Evolutionary conservation across 257 asterid species (phyloP).

Genomic region (Lycium ferocissimum): DNA sequence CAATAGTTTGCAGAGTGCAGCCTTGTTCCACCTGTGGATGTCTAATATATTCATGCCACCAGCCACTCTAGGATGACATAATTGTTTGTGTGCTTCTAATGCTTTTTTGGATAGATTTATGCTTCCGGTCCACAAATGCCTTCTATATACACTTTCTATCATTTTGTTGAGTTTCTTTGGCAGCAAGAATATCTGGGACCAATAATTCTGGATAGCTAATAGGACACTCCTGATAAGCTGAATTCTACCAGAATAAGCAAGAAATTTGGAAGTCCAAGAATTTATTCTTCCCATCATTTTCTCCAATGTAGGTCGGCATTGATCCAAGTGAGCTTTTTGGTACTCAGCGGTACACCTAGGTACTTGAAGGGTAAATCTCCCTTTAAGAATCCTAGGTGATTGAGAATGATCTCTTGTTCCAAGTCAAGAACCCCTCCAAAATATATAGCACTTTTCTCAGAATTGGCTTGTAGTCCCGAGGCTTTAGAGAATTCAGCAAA

Average conservation of each 20-base stretch:
- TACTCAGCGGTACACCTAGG: no score
- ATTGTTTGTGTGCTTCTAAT: no score
- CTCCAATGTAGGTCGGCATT: no score
- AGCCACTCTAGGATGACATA: no score
- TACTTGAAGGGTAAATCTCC: no score
- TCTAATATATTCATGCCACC: no score
- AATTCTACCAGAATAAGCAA: not conserved
- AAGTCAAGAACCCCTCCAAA: not conserved
- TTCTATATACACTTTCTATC: not conserved
- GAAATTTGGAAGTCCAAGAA: not conserved
- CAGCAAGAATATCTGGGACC: not conserved
- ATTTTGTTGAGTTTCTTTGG: not conserved
- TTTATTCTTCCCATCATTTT: no score
- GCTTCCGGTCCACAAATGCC: no score
- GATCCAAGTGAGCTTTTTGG: no score
- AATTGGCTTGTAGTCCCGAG: not conserved
- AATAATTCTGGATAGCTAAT: not conserved
- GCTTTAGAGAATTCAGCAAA: not conserved
- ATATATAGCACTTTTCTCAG: no score
- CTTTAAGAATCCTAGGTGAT: not conserved
- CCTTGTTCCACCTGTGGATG: not conserved
- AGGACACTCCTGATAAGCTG: not conserved
- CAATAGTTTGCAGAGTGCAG: not conserved
- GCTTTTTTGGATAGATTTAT: no score
- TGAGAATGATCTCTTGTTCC: not conserved